Percentiles rank a stretch among this genome's conserved stretches.
These are phyloP conservation scores for Quercus alba DNA, from an alignment of 306 rosid genomes.

Conservation along the genomic window DNA sequence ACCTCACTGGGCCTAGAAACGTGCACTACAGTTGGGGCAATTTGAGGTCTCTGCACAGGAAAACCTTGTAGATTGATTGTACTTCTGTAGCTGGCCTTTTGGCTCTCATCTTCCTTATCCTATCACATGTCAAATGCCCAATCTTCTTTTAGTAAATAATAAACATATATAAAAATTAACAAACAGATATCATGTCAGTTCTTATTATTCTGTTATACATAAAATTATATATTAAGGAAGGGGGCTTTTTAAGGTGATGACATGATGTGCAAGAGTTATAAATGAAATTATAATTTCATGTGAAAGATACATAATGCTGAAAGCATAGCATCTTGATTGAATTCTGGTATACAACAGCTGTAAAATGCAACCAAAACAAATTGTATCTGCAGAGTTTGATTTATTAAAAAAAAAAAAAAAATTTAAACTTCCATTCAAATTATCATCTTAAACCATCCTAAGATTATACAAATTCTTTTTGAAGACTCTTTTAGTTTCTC, in stretches of 20 bases:
- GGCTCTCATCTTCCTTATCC: slow-evolving; percentile 35
- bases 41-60: slow-evolving; percentile 27
- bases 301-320: background rate
- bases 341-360: background rate
- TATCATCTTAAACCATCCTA: background rate
- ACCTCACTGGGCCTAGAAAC: slow-evolving; percentile 72
- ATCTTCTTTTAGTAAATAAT: background rate
- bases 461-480: background rate
- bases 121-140: slow-evolving; percentile 34
- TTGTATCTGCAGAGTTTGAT: background rate
- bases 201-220: background rate
- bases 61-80: slow-evolving; percentile 22
- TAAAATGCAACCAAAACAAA: background rate
- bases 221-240: background rate
- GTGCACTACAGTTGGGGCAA: slow-evolving; percentile 66
- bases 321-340: background rate
- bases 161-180: background rate
- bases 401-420: background rate
- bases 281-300: background rate
- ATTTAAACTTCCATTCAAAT: background rate
- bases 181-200: background rate
- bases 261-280: background rate
- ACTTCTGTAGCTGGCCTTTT: slow-evolving; percentile 21
- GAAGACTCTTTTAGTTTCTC: background rate
- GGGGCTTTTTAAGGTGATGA: no score